Evolutionary conservation across 805 yeast genomes (phyloP).

Genomic region (Spathaspora girioi): DNA sequence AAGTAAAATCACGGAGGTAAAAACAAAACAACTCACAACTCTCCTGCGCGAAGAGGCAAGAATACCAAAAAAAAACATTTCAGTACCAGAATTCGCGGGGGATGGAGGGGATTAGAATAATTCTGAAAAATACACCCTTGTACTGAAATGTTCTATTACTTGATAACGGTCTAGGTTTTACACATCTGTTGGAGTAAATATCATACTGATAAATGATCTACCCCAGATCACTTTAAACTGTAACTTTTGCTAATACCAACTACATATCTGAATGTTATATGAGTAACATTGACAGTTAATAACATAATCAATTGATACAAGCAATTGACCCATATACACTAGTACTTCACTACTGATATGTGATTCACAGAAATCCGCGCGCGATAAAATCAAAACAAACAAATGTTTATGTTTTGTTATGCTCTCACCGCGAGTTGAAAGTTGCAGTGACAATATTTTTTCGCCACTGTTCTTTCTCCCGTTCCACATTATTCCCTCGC

Average conservation of each 20-base stretch:
- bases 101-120: no score
- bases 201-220: background rate
- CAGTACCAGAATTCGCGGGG: background rate
- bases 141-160: background rate
- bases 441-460: no score
- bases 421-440: background rate
- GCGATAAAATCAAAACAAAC: background rate
- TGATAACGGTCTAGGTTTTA: background rate
- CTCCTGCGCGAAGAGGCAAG: background rate
- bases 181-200: conserved; percentile 2
- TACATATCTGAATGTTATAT: background rate
- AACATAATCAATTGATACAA: no score
- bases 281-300: background rate
- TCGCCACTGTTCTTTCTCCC: background rate
- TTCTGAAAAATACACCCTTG: background rate
- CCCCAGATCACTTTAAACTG: background rate
- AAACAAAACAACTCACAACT: background rate
- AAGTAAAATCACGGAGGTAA: no score
- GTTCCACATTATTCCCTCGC: background rate
- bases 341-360: no score
- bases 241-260: background rate
- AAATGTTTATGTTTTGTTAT: background rate
- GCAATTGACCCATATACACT: no score
- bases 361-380: no score
- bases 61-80: background rate